Conservation (phyloP, 2,329 filamentous ascomycete species). For the Alternaria dauci region DNA sequence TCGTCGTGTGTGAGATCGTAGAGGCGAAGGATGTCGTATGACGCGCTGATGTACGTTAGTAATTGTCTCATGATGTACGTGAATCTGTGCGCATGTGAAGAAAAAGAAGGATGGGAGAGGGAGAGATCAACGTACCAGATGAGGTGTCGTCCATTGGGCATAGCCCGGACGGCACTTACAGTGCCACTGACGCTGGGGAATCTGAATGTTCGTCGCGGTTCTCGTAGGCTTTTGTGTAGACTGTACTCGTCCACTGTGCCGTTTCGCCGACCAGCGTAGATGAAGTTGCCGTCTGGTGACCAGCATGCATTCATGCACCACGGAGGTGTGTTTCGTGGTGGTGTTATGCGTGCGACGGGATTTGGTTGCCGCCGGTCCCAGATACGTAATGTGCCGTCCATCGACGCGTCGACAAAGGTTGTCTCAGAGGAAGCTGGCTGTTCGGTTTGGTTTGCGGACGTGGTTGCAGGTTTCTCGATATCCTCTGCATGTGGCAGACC, state of each 20-base stretch:
- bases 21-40: conserved; percentile 89
- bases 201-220: conserved; percentile 79
- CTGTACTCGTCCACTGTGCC: conserved; percentile 94
- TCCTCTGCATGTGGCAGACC: conserved; percentile 64
- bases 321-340: conserved; percentile 78
- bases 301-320: conserved; percentile 99
- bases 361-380: conserved; percentile 85
- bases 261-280: conserved; percentile 91
- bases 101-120: neutral
- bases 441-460: conserved; percentile 45
- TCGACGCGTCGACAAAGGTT: conserved; percentile 87
- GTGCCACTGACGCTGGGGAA: conserved; percentile 90
- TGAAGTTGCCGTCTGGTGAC: conserved; percentile 93
- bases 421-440: conserved; percentile 68
- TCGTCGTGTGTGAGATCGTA: conserved; percentile 78
- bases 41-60: conserved; percentile 67
- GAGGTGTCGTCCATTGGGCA: conserved; percentile 92
- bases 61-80: neutral
- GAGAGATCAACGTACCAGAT: conserved; percentile 69
- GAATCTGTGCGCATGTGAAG: conserved; percentile 2
- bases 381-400: conserved; percentile 87
- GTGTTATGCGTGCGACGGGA: conserved; percentile 80
- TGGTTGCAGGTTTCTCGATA: conserved; percentile 32
- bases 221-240: conserved; percentile 79
- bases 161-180: conserved; percentile 85